Evolutionary conservation across 1,284 basidiomycete genomes (phyloP).

Genomic region (Malassezia obtusa): DNA sequence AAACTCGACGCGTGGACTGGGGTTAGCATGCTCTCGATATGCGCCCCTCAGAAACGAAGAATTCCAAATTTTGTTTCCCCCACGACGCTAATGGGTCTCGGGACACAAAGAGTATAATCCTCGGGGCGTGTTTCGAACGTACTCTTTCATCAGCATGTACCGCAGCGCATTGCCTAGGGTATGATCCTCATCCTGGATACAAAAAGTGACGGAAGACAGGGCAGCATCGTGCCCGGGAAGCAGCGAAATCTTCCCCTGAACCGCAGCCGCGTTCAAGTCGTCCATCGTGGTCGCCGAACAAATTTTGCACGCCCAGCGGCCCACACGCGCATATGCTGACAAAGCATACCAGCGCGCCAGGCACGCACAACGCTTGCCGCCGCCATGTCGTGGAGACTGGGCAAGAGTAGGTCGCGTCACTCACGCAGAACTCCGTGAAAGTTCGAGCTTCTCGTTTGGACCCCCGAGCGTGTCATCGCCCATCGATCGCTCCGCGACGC

Average conservation of each 20-base stretch:
- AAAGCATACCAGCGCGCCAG: slow-evolving; percentile 3
- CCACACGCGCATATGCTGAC: slow-evolving; percentile 3
- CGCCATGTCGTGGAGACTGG: slow-evolving; percentile 17
- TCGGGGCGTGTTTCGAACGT: slow-evolving; percentile 38
- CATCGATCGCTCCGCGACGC: not conserved
- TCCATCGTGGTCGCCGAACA: slow-evolving; percentile 11
- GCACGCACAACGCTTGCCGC: not conserved
- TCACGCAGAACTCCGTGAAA: slow-evolving; percentile 10
- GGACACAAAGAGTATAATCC: slow-evolving; percentile 15
- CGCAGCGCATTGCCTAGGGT: slow-evolving; percentile 86
- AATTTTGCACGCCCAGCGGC: not conserved
- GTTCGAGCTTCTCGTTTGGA: slow-evolving; percentile 8
- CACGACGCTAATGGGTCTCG: slow-evolving; percentile 22
- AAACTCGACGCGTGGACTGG: slow-evolving; percentile 92
- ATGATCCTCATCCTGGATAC: slow-evolving; percentile 84
- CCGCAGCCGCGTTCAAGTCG: slow-evolving; percentile 12
- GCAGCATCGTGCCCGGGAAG: slow-evolving; percentile 65
- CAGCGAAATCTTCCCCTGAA: slow-evolving; percentile 16
- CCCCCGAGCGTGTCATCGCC: not conserved
- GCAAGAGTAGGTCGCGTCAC: slow-evolving; percentile 11
- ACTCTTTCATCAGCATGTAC: slow-evolving; percentile 99
- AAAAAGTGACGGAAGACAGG: slow-evolving; percentile 80
- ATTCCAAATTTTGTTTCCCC: slow-evolving; percentile 46
- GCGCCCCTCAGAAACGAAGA: slow-evolving; percentile 47
- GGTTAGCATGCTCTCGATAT: not conserved